Percentiles rank a stretch among this genome's conserved stretches.
phyloP scores from a whole-genome alignment of 805 yeast species.

The Monosporozyma aquatica region DNA sequence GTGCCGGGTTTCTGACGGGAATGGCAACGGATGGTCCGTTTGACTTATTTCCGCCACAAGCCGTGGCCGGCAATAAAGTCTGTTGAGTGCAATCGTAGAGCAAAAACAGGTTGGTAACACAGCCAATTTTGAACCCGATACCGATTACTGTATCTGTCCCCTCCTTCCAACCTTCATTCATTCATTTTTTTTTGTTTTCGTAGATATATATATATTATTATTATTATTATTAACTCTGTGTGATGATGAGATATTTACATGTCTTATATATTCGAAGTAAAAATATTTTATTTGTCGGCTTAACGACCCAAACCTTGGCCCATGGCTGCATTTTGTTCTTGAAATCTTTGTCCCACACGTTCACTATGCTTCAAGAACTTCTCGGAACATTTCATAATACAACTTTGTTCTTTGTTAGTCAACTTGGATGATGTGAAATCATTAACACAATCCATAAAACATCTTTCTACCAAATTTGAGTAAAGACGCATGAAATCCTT shows the following conservation, averaged over 20 bases:
- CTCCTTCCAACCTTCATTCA: background rate
- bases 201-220: background rate
- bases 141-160: conserved; percentile 30
- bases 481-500: conserved; percentile 95
- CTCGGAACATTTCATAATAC: conserved; percentile 89
- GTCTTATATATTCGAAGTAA: too few relatives aligned
- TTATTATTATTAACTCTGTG: too few relatives aligned
- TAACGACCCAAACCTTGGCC: conserved; percentile 55
- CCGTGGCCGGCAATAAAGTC: conserved; percentile 21
- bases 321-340: conserved; percentile 83
- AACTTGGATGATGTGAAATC: conserved; percentile 91
- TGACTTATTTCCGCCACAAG: conserved; percentile 15
- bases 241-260: too few relatives aligned
- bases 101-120: conserved; percentile 7
- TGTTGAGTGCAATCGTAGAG: conserved; percentile 34
- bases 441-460: conserved; percentile 95
- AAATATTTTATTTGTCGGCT: too few relatives aligned
- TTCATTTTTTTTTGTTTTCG: background rate
- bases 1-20: conserved; percentile 18
- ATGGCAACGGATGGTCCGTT: conserved; percentile 26
- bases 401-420: conserved; percentile 73
- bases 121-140: conserved; percentile 30
- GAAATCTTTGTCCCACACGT: conserved; percentile 98
- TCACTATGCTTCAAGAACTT: conserved; percentile 97
- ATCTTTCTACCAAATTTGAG: conserved; percentile 91